Evolutionary conservation across 129 eudicot genomes (phyloP).

Genomic region (Daucus carota): DNA sequence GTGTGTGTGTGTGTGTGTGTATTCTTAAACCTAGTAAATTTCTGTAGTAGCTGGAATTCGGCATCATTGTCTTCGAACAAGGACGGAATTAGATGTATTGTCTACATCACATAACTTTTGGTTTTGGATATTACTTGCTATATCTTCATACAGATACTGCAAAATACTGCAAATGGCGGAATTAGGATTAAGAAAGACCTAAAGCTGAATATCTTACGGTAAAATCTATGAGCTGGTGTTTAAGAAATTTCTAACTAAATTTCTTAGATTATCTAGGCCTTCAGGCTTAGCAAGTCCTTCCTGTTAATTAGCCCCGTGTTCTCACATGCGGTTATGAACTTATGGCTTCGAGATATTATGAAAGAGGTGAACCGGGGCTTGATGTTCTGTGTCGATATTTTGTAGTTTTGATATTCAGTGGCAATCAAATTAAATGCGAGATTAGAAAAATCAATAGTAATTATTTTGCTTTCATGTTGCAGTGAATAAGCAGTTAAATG

Average conservation of each 20-base stretch:
- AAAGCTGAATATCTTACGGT: neutral
- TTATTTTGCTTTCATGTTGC: neutral
- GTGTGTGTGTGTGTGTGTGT: too few relatives aligned
- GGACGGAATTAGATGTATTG: neutral
- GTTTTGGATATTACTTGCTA: too few relatives aligned
- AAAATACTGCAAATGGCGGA: neutral
- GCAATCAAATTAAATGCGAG: neutral
- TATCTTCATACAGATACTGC: too few relatives aligned
- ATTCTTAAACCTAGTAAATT: neutral
- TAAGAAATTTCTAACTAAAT: neutral
- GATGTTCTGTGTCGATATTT: neutral
- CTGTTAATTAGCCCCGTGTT: too few relatives aligned
- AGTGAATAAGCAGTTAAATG: slow-evolving; percentile 3
- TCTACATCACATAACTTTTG: neutral
- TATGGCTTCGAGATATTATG: neutral
- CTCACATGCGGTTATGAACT: neutral
- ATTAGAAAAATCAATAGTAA: neutral
- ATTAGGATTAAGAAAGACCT: too few relatives aligned
- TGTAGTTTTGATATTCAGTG: neutral
- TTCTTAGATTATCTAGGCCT: neutral
- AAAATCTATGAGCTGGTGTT: neutral
- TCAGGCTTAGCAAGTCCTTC: neutral
- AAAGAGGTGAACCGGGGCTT: neutral
- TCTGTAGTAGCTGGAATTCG: neutral
- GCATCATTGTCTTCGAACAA: neutral